Conservation (phyloP, 2,329 filamentous ascomycete genomes). For the Furcasterigmium sp. region DNA sequence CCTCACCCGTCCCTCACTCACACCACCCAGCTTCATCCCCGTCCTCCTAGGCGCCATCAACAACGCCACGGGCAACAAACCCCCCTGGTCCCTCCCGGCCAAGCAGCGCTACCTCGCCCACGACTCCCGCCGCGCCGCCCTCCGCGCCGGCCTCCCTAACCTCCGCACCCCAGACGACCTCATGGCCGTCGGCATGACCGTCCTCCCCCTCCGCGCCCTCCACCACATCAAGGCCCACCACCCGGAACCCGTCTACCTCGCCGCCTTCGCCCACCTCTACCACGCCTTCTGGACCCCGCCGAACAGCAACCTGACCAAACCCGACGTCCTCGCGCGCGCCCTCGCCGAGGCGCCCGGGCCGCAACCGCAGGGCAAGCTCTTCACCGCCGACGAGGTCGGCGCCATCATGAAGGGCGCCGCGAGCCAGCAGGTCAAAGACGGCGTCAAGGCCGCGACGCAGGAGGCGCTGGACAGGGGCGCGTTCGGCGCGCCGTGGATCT, state of each 20-base stretch:
- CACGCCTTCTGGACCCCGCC: constrained; percentile 57
- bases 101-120: constrained; percentile 54
- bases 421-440: constrained; percentile 37
- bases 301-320: constrained; percentile 54
- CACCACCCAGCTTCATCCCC: constrained; percentile 54
- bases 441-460: constrained; percentile 52
- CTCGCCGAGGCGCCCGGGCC: constrained; percentile 26
- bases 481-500: constrained; percentile 74
- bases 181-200: constrained; percentile 34
- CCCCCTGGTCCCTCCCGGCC: constrained; percentile 65
- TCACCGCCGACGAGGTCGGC: constrained; percentile 45
- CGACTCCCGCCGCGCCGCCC: constrained; percentile 34
- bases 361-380: constrained; percentile 30
- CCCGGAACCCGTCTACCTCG: constrained; percentile 41
- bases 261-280: constrained; percentile 51
- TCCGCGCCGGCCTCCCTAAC: constrained; percentile 28
- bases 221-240: constrained; percentile 60
- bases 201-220: constrained; percentile 59
- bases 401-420: constrained; percentile 48
- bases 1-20: neutral
- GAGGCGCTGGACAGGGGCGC: constrained; percentile 60
- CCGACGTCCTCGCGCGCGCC: constrained; percentile 40
- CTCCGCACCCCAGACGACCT: constrained; percentile 36
- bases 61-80: constrained; percentile 60
- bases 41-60: constrained; percentile 68